These are phyloP conservation scores for Eutrema japonicum DNA, from an alignment of 345 rosid genomes.

Conservation along the genomic window DNA sequence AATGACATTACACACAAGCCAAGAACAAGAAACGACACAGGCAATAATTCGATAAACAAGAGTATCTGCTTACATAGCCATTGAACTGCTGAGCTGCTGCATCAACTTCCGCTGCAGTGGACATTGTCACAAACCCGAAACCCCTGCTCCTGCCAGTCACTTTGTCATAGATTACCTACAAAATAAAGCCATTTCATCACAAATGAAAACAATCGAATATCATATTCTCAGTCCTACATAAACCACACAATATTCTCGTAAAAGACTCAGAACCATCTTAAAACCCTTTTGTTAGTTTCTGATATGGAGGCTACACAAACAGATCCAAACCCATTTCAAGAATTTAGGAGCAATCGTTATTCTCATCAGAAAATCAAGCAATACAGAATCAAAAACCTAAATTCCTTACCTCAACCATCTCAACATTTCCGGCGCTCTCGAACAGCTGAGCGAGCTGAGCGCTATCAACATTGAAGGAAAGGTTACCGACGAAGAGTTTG, in stretches of 20 bases:
- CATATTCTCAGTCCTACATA: not conserved
- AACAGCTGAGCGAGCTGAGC: constrained; percentile 91
- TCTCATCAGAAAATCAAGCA: not conserved
- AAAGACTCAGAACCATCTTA: not conserved
- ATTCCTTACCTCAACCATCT: constrained; percentile 86
- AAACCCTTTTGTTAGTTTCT: not conserved
- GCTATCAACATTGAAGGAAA: constrained; percentile 84
- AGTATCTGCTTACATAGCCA: constrained; percentile 74
- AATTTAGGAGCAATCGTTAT: not conserved
- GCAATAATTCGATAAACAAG: constrained; percentile 2
- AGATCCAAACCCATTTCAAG: constrained; percentile 9
- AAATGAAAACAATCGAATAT: not conserved
- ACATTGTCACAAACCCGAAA: constrained; percentile 97
- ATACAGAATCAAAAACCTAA: constrained; percentile 24
- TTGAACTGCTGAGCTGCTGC: constrained; percentile 85
- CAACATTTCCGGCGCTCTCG: constrained; percentile 83
- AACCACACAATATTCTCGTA: not conserved
- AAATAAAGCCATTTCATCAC: constrained; percentile 31
- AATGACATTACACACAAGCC: constrained; percentile 18
- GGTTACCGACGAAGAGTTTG: constrained; percentile 94
- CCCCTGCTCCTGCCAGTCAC: constrained; percentile 96
- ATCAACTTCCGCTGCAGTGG: constrained; percentile 71
- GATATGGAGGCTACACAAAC: not conserved
- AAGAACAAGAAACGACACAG: constrained; percentile 17
- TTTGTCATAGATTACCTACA: constrained; percentile 94